Percentiles rank a stretch among this genome's conserved stretches.
Conservation (phyloP, 176 grass and related monocot species). For the Puccinellia tenuiflora region DNA sequence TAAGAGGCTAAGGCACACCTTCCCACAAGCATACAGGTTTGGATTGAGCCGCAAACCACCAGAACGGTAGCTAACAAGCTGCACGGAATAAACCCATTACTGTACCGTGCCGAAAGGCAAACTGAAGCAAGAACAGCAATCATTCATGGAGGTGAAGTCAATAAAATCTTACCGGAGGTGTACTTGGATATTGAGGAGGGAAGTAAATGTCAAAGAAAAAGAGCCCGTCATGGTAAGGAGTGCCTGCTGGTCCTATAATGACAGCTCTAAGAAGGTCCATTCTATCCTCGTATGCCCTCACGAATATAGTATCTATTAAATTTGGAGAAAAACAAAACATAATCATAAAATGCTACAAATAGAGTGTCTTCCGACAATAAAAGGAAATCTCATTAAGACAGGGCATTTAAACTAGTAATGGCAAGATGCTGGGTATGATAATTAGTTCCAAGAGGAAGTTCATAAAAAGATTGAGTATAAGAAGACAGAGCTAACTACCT, state of each 20-base stretch:
- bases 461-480: neutral
- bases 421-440: neutral
- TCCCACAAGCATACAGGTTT: slow-evolving; percentile 82
- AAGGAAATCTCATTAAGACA: neutral
- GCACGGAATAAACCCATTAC: slow-evolving; percentile 4
- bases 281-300: slow-evolving; percentile 83
- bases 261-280: slow-evolving; percentile 87
- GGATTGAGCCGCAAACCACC: slow-evolving; percentile 92
- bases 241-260: slow-evolving; percentile 83
- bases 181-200: slow-evolving; percentile 66
- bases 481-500: slow-evolving; percentile 35
- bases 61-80: slow-evolving; percentile 80
- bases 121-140: slow-evolving; percentile 10
- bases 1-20: slow-evolving; percentile 92
- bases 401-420: neutral
- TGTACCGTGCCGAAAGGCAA: neutral
- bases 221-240: slow-evolving; percentile 84
- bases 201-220: slow-evolving; percentile 96
- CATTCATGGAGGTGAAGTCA: neutral
- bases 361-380: neutral
- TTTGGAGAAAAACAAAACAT: slow-evolving; percentile 21
- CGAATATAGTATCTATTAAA: slow-evolving; percentile 70
- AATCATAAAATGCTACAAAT: slow-evolving; percentile 9
- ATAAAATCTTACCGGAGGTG: slow-evolving; percentile 58
- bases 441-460: neutral